Evolutionary conservation across 805 yeast species (phyloP).

Genomic region (Torulaspora quercuum): DNA sequence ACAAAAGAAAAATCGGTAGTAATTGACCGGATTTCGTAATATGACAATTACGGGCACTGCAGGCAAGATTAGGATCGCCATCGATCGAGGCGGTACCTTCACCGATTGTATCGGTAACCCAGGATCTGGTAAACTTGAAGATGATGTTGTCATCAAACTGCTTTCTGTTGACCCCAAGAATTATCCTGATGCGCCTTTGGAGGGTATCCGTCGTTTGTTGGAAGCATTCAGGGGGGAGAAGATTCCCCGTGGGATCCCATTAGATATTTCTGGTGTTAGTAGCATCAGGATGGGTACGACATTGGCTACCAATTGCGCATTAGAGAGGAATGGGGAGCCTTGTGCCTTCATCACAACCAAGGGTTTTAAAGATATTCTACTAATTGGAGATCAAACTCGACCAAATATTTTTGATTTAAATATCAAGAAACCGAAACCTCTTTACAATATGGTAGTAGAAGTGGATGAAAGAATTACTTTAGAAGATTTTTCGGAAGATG

Average conservation of each 20-base stretch:
- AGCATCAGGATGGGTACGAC: slow-evolving; percentile 89
- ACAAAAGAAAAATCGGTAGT: slow-evolving; percentile 1
- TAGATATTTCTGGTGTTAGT: slow-evolving; percentile 62
- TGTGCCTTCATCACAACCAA: slow-evolving; percentile 84
- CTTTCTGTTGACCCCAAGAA: slow-evolving; percentile 86
- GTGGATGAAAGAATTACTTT: slow-evolving; percentile 87
- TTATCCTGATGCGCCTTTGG: slow-evolving; percentile 87
- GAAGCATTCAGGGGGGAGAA: slow-evolving; percentile 52
- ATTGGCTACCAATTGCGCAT: slow-evolving; percentile 90
- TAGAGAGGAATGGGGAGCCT: slow-evolving; percentile 87
- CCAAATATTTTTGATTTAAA: slow-evolving; percentile 85
- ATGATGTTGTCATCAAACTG: slow-evolving; percentile 69
- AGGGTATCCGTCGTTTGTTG: slow-evolving; percentile 78
- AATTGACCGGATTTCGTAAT: background rate
- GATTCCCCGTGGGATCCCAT: slow-evolving; percentile 57
- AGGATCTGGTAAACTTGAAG: slow-evolving; percentile 45
- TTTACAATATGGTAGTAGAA: slow-evolving; percentile 76
- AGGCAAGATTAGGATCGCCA: slow-evolving; percentile 39
- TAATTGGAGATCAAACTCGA: slow-evolving; percentile 87
- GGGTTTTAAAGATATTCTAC: slow-evolving; percentile 79
- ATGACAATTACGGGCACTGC: slow-evolving; percentile 3
- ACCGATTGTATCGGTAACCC: slow-evolving; percentile 65
- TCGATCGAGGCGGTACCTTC: slow-evolving; percentile 84
- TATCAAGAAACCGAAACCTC: slow-evolving; percentile 63
- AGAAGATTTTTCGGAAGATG: slow-evolving; percentile 77